Evolutionary conservation across 2,329 filamentous ascomycete species (phyloP), one percentile per base, ranked within the genome.

Genomic region (Venturia oleaginea): DNA sequence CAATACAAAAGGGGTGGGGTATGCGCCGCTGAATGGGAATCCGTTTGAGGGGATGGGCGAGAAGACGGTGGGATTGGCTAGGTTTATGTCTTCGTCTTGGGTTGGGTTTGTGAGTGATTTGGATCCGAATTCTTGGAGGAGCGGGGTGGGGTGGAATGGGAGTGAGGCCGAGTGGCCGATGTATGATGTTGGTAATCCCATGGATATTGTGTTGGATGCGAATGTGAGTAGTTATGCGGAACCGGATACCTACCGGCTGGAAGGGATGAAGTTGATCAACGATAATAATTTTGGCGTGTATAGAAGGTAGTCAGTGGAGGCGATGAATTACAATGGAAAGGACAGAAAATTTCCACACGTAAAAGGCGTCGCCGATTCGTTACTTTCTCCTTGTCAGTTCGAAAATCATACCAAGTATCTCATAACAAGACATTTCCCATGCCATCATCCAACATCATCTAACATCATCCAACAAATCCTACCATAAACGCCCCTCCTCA

Each of bases 181-280:
- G 61, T 81, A 81, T 67, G 70, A 70, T 32, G 65, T 71, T 0
- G 69, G 68, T 0, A 66, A 72, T 5, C 76, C 75, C 8, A 55
- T 72, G 71, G 74, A 80, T 63, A 76, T 76, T 64, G 79, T 81
- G 1, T 81, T 78, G 66, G 77, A 80, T 72, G 78, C 76, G 6
- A 80, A 81, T 68, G 73, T 74, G 7, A 72, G 73, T 5, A 74
- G 74, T n/a, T 70, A 72, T 67, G 68, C 70, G 4, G 79, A 81
- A 73, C 67, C 71, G 15, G 79, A 81, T 67, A 78, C 76, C 10
- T 81, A 70, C 59, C 73, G 79, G 66, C 70, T 72, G 46, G 75
- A 75, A 67, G 79, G 79, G 0, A 81, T 81, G 61, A 71, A 72
- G 57, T 72, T 77, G 65, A 79, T 81, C 67, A 76, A 73, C 59